These are phyloP conservation scores for Graphilbum ipis-grandicollis DNA, from an alignment of 2,329 filamentous ascomycete genomes.

Conservation along the genomic window DNA sequence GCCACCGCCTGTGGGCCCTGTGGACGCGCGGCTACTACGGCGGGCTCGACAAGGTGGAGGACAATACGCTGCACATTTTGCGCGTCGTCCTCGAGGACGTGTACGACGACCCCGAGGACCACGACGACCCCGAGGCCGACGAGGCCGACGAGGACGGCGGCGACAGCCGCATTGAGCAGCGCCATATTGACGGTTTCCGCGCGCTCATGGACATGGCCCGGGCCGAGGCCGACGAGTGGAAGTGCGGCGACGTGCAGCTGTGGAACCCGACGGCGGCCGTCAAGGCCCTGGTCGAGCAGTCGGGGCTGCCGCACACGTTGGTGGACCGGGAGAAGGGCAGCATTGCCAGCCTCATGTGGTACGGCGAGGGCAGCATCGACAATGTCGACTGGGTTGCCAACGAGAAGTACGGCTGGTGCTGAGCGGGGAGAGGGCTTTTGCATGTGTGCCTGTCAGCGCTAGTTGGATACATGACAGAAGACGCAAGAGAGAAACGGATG, in stretches of 20 bases:
- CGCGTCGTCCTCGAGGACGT: constrained; percentile 49
- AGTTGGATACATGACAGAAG: too few relatives aligned
- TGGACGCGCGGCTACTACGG: constrained; percentile 54
- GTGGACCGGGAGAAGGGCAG: constrained; percentile 45
- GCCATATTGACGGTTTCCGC: constrained; percentile 35
- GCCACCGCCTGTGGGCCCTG: constrained; percentile 51
- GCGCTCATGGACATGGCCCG: constrained; percentile 51
- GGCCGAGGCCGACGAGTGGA: constrained; percentile 53
- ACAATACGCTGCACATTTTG: constrained; percentile 53
- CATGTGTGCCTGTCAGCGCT: too few relatives aligned
- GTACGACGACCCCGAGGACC: constrained; percentile 21
- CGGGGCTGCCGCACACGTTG: constrained; percentile 29
- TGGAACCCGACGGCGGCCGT: constrained; percentile 62
- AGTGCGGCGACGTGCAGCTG: constrained; percentile 51
- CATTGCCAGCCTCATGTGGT: constrained; percentile 58
- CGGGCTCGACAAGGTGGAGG: constrained; percentile 30
- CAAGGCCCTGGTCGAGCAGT: constrained; percentile 25
- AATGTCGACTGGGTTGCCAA: constrained; percentile 56
- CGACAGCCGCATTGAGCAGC: constrained; percentile 7
- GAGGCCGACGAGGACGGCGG: not conserved
- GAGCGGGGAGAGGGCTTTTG: constrained; percentile 12
- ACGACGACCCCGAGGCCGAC: constrained; percentile 1
- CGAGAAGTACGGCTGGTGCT: constrained; percentile 70
- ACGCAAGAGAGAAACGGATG: too few relatives aligned
- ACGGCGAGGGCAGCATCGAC: constrained; percentile 32